phyloP scores from a whole-genome alignment of 768 basidiomycete genomes.

The Porphyrellus cyaneotinctus region DNA sequence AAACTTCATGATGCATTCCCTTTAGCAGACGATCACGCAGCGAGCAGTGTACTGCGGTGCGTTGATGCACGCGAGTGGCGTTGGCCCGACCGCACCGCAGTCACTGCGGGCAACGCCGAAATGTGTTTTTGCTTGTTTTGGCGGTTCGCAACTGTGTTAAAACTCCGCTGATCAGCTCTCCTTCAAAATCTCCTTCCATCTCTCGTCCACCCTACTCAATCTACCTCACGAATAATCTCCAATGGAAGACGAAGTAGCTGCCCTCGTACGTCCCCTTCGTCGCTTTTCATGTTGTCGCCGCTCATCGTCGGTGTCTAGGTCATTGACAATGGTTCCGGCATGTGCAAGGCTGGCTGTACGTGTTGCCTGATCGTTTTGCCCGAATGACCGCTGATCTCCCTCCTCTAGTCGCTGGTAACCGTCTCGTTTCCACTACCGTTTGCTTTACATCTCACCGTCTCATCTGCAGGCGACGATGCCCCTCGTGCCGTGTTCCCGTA shows the following conservation, averaged over 20 bases:
- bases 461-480: conserved; percentile 74
- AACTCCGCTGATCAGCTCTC: conserved; percentile 18
- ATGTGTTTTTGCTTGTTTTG: conserved; percentile 23
- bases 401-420: conserved; percentile 58
- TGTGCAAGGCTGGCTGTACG: conserved; percentile 99
- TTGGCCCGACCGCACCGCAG: too few relatives aligned
- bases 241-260: conserved; percentile 68
- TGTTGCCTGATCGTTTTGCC: conserved; percentile 24
- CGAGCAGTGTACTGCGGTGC: too few relatives aligned
- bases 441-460: conserved; percentile 4
- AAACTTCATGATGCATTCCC: too few relatives aligned
- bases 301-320: conserved; percentile 43
- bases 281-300: conserved; percentile 2
- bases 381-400: conserved; percentile 18
- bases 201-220: conserved; percentile 17
- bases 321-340: conserved; percentile 94
- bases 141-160: conserved; percentile 14
- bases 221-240: conserved; percentile 23
- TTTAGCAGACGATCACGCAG: too few relatives aligned
- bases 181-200: conserved; percentile 19
- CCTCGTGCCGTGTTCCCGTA: conserved; percentile 95
- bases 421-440: neutral
- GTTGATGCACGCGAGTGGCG: too few relatives aligned
- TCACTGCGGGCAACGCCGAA: neutral
- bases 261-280: conserved; percentile 35